phyloP scores from a whole-genome alignment of 2,329 filamentous ascomycete species.

The Aspergillus pseudoviridinutans region DNA sequence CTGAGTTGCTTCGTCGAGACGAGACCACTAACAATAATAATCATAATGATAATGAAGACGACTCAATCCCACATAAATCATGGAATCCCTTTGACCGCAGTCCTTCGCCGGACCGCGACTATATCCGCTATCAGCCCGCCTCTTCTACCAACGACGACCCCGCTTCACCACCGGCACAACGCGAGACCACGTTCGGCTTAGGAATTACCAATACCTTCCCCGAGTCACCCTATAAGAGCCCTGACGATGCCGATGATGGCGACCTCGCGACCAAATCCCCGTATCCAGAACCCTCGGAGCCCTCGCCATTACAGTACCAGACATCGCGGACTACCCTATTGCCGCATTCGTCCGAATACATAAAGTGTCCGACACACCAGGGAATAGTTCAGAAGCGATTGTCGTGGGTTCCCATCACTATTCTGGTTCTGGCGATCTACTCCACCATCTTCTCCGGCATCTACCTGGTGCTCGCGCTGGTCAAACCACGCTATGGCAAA shows the following conservation, averaged over 20 bases:
- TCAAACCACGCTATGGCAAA: conserved; percentile 59
- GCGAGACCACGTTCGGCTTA: background rate
- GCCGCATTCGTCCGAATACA: background rate
- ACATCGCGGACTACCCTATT: conserved; percentile 6
- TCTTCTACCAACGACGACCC: background rate
- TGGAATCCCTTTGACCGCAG: conserved; percentile 3
- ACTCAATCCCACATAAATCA: background rate
- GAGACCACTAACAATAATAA: background rate
- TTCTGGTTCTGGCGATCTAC: conserved; percentile 37
- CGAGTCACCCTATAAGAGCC: background rate
- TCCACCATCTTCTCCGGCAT: conserved; percentile 41
- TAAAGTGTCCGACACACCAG: conserved; percentile 27
- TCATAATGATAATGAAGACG: background rate
- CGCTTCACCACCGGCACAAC: background rate
- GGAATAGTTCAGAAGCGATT: conserved; percentile 29
- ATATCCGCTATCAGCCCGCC: conserved; percentile 5
- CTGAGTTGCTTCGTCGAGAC: background rate
- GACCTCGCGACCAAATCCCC: background rate
- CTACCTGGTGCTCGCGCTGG: conserved; percentile 59
- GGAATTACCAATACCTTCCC: background rate
- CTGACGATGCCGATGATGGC: background rate
- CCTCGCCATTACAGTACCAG: background rate
- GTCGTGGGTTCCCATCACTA: conserved; percentile 32
- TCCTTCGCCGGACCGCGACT: background rate
- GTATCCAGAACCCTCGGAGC: background rate